phyloP scores from a whole-genome alignment of 2,329 filamentous ascomycete species.

The Cladorrhinum sp. region DNA sequence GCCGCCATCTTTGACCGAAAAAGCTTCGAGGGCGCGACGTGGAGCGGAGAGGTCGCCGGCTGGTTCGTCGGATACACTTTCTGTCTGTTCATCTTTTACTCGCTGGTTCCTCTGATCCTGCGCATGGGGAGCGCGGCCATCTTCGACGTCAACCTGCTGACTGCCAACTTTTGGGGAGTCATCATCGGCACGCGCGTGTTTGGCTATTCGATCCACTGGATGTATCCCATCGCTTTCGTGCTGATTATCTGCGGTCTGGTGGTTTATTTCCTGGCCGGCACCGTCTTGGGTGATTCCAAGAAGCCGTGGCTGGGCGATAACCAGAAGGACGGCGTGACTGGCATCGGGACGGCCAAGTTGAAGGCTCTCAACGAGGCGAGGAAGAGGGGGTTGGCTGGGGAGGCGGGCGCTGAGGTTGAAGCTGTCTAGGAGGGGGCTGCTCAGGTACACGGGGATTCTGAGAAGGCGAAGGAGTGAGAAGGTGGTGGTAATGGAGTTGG shows the following conservation, averaged over 20 bases:
- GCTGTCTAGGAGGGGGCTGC: conserved; percentile 42
- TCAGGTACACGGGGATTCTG: background rate
- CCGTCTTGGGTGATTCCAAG: conserved; percentile 77
- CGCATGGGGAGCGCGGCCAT: conserved; percentile 89
- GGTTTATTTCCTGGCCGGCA: conserved; percentile 82
- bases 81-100: conserved; percentile 80
- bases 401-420: background rate
- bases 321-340: conserved; percentile 77
- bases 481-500: background rate
- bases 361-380: conserved; percentile 62
- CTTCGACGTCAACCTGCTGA: conserved; percentile 92
- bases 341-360: conserved; percentile 80
- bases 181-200: conserved; percentile 90
- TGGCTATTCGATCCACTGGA: conserved; percentile 72
- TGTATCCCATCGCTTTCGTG: conserved; percentile 95
- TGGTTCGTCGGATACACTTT: conserved; percentile 91
- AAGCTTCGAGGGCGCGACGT: conserved; percentile 62
- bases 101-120: conserved; percentile 79
- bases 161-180: conserved; percentile 95
- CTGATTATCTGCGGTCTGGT: conserved; percentile 83
- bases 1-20: conserved; percentile 86
- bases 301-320: conserved; percentile 93
- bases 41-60: conserved; percentile 67
- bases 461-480: background rate
- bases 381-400: conserved; percentile 35